Conservation (phyloP, 2,329 filamentous ascomycete genomes). For the Colletotrichum theobromicola region DNA sequence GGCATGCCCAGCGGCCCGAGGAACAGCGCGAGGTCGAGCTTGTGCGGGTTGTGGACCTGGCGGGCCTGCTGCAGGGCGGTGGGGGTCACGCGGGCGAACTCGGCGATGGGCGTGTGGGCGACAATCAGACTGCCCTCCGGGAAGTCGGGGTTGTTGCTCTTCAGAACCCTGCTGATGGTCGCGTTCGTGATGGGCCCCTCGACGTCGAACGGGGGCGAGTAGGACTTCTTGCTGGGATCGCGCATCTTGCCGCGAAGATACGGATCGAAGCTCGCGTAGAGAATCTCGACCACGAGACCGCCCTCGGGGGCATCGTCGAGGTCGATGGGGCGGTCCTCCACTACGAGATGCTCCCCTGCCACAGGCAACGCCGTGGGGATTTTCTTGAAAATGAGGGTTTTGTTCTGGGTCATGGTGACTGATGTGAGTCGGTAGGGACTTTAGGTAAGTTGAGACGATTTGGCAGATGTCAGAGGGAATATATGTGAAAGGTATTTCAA, state of each 20-base stretch:
- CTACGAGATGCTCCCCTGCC: slow-evolving; percentile 71
- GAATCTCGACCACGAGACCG: slow-evolving; percentile 71
- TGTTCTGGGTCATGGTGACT: slow-evolving; percentile 64
- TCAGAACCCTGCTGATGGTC: slow-evolving; percentile 71
- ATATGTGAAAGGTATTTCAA: neutral
- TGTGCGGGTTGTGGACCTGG: slow-evolving; percentile 69
- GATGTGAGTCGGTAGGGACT: neutral
- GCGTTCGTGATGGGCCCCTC: slow-evolving; percentile 68
- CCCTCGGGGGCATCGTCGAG: slow-evolving; percentile 63
- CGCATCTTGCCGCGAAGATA: slow-evolving; percentile 87
- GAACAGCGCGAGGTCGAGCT: slow-evolving; percentile 70
- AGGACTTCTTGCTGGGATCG: slow-evolving; percentile 65
- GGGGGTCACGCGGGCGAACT: slow-evolving; percentile 56
- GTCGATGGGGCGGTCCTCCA: slow-evolving; percentile 74
- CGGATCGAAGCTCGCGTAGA: slow-evolving; percentile 81
- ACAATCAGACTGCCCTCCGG: slow-evolving; percentile 54
- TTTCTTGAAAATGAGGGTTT: slow-evolving; percentile 76
- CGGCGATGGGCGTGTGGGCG: slow-evolving; percentile 60
- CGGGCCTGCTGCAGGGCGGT: neutral
- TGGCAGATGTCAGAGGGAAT: neutral
- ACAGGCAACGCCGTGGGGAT: slow-evolving; percentile 71
- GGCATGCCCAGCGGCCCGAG: slow-evolving; percentile 70
- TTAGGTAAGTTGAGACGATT: neutral
- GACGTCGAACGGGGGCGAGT: slow-evolving; percentile 66
- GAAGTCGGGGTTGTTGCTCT: slow-evolving; percentile 64